phyloP scores from a whole-genome alignment of 1,284 basidiomycete genomes.

The Apiotrichum gracile region DNA sequence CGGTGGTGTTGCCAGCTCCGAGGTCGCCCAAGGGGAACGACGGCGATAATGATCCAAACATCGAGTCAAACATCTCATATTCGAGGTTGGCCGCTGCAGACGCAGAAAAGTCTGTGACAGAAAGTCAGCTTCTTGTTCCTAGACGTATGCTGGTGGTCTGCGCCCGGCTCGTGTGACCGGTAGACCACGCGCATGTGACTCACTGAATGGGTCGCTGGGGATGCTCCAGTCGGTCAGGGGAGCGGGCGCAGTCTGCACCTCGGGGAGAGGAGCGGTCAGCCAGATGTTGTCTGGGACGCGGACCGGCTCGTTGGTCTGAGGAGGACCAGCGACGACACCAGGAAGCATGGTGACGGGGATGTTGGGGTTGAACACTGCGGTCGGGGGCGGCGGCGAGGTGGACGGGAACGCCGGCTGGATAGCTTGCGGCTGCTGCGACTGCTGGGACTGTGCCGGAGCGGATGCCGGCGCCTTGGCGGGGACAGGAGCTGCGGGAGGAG shows the following conservation, averaged over 20 bases:
- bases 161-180: no score
- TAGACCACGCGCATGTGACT: not conserved
- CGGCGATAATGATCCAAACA: conserved; percentile 39
- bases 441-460: not conserved
- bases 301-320: conserved; percentile 5
- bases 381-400: conserved; percentile 6
- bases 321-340: conserved; percentile 6
- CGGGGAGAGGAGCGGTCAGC: conserved; percentile 20
- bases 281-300: conserved; percentile 21
- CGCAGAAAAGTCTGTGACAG: conserved; percentile 10
- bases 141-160: not conserved
- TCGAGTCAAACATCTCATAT: conserved; percentile 42
- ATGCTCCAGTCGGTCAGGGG: conserved; percentile 12
- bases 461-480: not conserved
- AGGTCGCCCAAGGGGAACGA: conserved; percentile 26
- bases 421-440: not conserved
- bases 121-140: not conserved
- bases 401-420: conserved; percentile 3
- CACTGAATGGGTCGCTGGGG: conserved; percentile 17
- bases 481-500: not conserved
- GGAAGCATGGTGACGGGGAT: conserved; percentile 14
- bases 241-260: conserved; percentile 6
- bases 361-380: conserved; percentile 9
- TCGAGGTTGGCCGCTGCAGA: conserved; percentile 25
- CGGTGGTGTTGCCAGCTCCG: conserved; percentile 8